These are phyloP conservation scores for Barnettozyma salicaria DNA, from an alignment of 805 yeast genomes.

Conservation along the genomic window DNA sequence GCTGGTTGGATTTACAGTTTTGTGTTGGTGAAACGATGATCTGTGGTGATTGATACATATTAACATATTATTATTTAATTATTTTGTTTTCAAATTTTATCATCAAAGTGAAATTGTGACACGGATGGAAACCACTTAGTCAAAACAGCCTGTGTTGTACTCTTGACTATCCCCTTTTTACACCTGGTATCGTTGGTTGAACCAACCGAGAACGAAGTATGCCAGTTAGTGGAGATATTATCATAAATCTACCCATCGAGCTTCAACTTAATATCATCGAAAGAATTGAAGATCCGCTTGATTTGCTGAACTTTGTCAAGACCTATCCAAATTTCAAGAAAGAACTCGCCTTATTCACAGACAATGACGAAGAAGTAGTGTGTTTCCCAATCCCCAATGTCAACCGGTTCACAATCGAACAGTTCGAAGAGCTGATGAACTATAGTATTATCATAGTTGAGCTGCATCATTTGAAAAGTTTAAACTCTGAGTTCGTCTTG, in stretches of 20 bases:
- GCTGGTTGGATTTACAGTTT: no score
- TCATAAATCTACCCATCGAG: not conserved
- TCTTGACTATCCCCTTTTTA: no score
- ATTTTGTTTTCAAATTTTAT: no score
- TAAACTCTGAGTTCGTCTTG: not conserved
- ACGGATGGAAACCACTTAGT: no score
- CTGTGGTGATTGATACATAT: no score
- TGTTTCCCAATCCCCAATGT: not conserved
- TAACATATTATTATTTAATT: no score
- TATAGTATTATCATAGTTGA: not conserved
- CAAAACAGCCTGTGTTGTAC: no score
- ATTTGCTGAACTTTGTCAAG: not conserved
- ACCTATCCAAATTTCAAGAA: not conserved
- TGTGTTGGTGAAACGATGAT: no score
- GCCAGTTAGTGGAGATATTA: no score
- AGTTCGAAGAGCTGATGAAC: not conserved
- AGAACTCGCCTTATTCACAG: not conserved
- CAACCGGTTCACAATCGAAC: not conserved
- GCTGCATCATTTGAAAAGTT: not conserved
- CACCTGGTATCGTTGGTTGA: no score
- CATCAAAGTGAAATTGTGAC: no score
- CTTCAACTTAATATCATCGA: not conserved
- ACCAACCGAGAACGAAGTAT: no score
- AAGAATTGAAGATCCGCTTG: not conserved
- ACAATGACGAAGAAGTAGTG: not conserved